Conservation (phyloP, 2,329 filamentous ascomycete species). For the Chaetomium sp. region DNA sequence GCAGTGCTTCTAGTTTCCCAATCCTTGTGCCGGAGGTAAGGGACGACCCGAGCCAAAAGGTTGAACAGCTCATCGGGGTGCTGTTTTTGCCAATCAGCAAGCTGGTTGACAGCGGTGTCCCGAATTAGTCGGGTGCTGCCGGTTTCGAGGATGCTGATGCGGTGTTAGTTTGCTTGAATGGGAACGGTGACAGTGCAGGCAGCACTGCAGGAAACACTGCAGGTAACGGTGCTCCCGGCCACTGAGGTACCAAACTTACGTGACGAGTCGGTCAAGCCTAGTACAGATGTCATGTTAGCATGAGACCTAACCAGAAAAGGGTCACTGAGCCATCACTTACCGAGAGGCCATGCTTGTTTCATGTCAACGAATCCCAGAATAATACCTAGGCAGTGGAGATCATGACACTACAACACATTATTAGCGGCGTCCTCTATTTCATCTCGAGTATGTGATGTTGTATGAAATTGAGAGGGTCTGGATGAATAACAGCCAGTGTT, state of each 20-base stretch:
- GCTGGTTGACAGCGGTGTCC: conserved; percentile 93
- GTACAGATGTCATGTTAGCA: conserved; percentile 37
- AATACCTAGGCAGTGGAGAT: conserved; percentile 21
- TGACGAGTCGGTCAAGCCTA: conserved; percentile 83
- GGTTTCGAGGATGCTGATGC: conserved; percentile 82
- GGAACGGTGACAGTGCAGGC: not conserved
- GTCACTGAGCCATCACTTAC: conserved; percentile 57
- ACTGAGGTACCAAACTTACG: conserved; percentile 57
- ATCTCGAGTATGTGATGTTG: not conserved
- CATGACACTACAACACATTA: conserved; percentile 35
- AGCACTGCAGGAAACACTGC: not conserved
- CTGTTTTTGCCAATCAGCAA: conserved; percentile 97
- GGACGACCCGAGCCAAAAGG: conserved; percentile 88
- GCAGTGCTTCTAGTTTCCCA: conserved; percentile 96
- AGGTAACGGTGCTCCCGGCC: not conserved
- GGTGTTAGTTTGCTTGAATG: conserved; percentile 25
- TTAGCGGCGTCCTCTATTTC: not conserved
- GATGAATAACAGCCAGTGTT: not conserved
- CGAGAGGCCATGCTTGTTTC: conserved; percentile 60
- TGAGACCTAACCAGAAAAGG: conserved; percentile 32
- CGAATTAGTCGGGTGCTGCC: conserved; percentile 95
- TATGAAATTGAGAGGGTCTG: not conserved
- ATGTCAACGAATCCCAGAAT: conserved; percentile 36
- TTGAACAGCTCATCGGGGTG: conserved; percentile 98
- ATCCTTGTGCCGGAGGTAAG: conserved; percentile 90